These are phyloP conservation scores for Monilinia vaccinii-corymbosi DNA, from an alignment of 2,329 filamentous ascomycete genomes.

Conservation along the genomic window DNA sequence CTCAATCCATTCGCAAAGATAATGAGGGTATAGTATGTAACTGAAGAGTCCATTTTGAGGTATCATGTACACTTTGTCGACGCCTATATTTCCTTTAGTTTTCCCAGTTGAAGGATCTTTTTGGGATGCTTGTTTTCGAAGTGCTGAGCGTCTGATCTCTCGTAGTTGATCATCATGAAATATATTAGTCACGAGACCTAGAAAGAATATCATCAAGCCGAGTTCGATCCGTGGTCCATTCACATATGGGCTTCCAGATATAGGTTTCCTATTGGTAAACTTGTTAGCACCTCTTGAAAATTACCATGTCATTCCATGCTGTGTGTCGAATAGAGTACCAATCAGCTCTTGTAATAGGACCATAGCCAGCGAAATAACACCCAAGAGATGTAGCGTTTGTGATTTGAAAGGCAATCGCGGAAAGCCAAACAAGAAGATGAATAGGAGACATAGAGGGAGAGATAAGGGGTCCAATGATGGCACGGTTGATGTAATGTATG, in stretches of 20 bases:
- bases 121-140: conserved; percentile 43
- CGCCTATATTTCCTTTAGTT: conserved; percentile 30
- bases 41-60: conserved; percentile 76
- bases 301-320: neutral
- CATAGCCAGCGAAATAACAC: conserved; percentile 75
- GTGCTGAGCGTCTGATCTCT: conserved; percentile 68
- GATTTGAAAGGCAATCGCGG: conserved; percentile 66
- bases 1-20: conserved; percentile 94
- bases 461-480: conserved; percentile 69
- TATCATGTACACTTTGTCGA: conserved; percentile 79
- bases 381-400: conserved; percentile 71
- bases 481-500: conserved; percentile 86
- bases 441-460: conserved; percentile 92
- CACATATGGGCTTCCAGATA: conserved; percentile 28
- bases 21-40: conserved; percentile 82
- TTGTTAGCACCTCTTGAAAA: neutral
- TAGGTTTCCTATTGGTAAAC: neutral
- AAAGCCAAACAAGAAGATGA: conserved; percentile 56
- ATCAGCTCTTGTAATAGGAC: conserved; percentile 49
- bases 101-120: conserved; percentile 24
- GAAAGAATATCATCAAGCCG: conserved; percentile 66
- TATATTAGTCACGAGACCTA: conserved; percentile 72
- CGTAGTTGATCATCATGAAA: conserved; percentile 85
- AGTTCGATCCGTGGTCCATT: conserved; percentile 39
- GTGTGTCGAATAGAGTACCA: conserved; percentile 32